Evolutionary conservation across 73 alveolate genomes (phyloP), one percentile per base, ranked within the genome.

Genomic region (Tetrahymena thermophila): DNA sequence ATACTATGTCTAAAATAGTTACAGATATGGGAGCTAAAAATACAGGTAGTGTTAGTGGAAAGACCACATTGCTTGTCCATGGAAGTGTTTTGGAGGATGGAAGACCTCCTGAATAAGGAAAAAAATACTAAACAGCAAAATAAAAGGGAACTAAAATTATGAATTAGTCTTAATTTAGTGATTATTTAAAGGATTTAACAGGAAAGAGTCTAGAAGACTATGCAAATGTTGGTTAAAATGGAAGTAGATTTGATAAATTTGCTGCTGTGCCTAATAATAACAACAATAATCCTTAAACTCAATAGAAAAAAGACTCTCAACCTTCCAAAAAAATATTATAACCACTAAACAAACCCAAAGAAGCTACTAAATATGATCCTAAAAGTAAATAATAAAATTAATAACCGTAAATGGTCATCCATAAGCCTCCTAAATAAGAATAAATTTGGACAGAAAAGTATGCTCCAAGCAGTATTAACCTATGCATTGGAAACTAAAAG

Each of bases 71-170:
- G 84, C 96, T 99, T 42, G 96, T 99, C 17, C 98, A 95, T 57
- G 99, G 99, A 34, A 98, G 96, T 58, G 95, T 94, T 31, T 97
- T 99, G 34, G 99, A 99, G 97, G 99, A 99, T 98, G 99, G 99
- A 21, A 96, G 99, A 96, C 98, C 97, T 21, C 97, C 85, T 55
- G 96, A 94, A 5, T 98, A 98, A 94, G 99, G 99, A n/a, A 97
- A 97, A 85, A 99, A 99, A 97, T 99, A 97, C 94, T 95, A 94
- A 85, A 96, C 55, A 43, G 99, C 99, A 0, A 44, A 35, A 56
- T 97, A 97, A 94, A 96, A 94, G 58, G 98, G 98, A 40, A 96
- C 97, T 11, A 93, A 96, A 58, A 98, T 98, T 25, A 71, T 98
- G 85, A 98, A 94, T 96, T 98, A 98, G 94, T 56, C 96, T 50